Percentiles rank a stretch among this genome's conserved stretches.
phyloP scores from a whole-genome alignment of 2,329 filamentous ascomycete species.

The Trichoderma sp. region DNA sequence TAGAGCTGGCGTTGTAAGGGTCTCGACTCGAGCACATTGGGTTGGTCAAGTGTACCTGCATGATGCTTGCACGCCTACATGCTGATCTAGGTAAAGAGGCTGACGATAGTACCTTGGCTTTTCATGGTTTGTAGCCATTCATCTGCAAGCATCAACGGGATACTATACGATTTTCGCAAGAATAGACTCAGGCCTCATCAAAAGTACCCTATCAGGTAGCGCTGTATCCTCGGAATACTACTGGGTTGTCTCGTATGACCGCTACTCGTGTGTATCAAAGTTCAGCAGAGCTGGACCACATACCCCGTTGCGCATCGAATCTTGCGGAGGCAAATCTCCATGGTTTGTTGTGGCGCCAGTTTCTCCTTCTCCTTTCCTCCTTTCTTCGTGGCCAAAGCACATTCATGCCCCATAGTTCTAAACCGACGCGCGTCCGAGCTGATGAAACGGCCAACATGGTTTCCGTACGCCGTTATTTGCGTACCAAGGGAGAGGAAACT shows the following conservation, averaged over 20 bases:
- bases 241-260: neutral
- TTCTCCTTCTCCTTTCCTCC: slow-evolving; percentile 12
- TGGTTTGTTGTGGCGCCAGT: neutral
- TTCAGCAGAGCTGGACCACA: neutral
- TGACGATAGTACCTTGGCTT: neutral
- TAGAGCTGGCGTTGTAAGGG: neutral
- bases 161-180: neutral
- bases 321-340: neutral
- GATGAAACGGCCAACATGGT: slow-evolving; percentile 2
- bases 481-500: neutral
- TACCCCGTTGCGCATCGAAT: neutral
- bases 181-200: neutral
- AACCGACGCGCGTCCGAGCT: slow-evolving; percentile 1
- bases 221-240: neutral
- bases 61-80: neutral
- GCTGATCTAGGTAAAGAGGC: neutral
- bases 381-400: slow-evolving; percentile 13
- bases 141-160: neutral
- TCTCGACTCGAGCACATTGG: neutral
- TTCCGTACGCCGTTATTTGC: neutral
- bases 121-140: neutral
- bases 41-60: neutral
- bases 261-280: neutral
- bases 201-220: neutral
- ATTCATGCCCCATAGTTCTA: neutral